Evolutionary conservation across 2,329 filamentous ascomycete genomes (phyloP).

Genomic region (Colletotrichum brevisporum): DNA sequence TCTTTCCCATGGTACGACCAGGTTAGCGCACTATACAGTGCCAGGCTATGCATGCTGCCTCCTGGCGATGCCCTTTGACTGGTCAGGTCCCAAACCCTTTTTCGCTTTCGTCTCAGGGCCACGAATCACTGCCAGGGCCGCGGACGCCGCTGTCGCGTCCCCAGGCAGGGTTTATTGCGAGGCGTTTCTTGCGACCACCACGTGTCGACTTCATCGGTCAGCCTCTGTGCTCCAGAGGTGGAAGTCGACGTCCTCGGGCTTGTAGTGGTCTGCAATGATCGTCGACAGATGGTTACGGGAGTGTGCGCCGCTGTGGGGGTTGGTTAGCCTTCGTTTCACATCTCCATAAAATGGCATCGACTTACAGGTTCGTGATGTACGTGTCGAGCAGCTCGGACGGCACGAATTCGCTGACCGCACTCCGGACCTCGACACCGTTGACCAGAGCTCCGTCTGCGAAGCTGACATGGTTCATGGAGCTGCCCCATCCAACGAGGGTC

Average conservation of each 20-base stretch:
- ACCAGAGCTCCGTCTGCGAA: conserved; percentile 87
- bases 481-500: conserved; percentile 87
- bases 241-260: conserved; percentile 78
- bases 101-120: conserved; percentile 23
- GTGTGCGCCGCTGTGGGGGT: conserved; percentile 69
- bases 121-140: conserved; percentile 30
- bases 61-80: conserved; percentile 21
- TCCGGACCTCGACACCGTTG: conserved; percentile 82
- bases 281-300: conserved; percentile 80
- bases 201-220: conserved; percentile 44
- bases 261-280: conserved; percentile 83
- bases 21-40: conserved; percentile 21
- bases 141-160: conserved; percentile 31
- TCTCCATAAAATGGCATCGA: conserved; percentile 41
- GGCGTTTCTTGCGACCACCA: conserved; percentile 19
- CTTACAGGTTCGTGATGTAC: conserved; percentile 84
- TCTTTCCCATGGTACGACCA: conserved; percentile 12
- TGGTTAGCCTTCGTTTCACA: conserved; percentile 14
- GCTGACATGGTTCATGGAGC: conserved; percentile 80
- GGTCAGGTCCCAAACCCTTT: conserved; percentile 12
- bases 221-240: conserved; percentile 59
- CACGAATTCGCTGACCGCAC: conserved; percentile 86
- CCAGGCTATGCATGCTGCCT: conserved; percentile 28
- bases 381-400: conserved; percentile 81
- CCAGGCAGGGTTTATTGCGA: conserved; percentile 31